Base-by-base conservation (phyloP, 768 basidiomycete genomes). In the Polyporus arcularius region DNA sequence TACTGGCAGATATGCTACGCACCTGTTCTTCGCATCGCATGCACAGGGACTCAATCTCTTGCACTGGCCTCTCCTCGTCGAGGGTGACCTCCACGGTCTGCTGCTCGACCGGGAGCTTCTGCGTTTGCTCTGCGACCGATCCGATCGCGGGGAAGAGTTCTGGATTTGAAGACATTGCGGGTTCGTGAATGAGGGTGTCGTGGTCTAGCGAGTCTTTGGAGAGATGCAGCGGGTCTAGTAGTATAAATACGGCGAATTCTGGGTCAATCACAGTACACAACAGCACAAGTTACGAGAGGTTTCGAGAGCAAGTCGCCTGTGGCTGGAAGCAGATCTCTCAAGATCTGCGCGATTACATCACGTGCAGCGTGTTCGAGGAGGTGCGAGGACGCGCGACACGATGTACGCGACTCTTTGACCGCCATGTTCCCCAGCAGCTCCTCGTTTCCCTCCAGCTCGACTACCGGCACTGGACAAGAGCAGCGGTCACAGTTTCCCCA, bases 11-110 rank as follows among this genome's bases (percentile, higher is more conserved):
- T 8, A 16, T 18, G 14, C 41, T 45, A 71, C 84, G 72, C 65
- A 92, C 96, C 84, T 98, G 89, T 74, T 98, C 85, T 46, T 84
- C 81, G 70, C 97, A 99, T 72, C 83, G 84, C 93, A 98, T 96
- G 76, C 97, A 98, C 30, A 98, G 77, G 12, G 92, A 95, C 60
- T 94, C 91, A 61, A 98, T 82, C 74, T 93, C 88, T 66, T 95
- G 84, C 10, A 96, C 82, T 0, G 85, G 85, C 55, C 81, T 79
- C 31, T 90, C 88, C 8, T 87, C 86, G 16, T 79, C 79, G 26
- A 63, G 70, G 16, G 64, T 55, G 9, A 56, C 57, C 28, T 63
- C 61, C 6, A 56, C 58, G 11, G 58, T 56, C 16, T 61, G 57
- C 16, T 62, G 58, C 41, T 52, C 46, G 4, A 68, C 65, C 6